Percentiles rank a stretch among this genome's conserved stretches.
Conservation (phyloP, 768 basidiomycete species). For the Termitomyces sp. region DNA sequence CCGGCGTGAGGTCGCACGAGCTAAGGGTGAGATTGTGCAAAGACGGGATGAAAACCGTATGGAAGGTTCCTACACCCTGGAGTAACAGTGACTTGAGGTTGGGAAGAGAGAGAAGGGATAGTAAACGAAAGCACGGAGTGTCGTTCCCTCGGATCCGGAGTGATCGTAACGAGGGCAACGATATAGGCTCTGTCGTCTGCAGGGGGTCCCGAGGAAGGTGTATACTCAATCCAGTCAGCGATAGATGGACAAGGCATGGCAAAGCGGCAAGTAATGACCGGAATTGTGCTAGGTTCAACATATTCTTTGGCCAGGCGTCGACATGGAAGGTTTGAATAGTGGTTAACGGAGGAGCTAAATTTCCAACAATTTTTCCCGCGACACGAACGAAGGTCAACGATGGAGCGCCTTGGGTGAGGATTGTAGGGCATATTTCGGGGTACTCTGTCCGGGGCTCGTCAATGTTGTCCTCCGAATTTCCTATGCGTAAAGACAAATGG, state of each 20-base stretch:
- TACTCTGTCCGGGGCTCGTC: slow-evolving; percentile 26
- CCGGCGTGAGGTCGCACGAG: slow-evolving; percentile 26
- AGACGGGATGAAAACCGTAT: slow-evolving; percentile 25
- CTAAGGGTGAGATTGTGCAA: slow-evolving; percentile 30
- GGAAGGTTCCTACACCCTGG: slow-evolving; percentile 28
- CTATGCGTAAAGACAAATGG: slow-evolving; percentile 34
- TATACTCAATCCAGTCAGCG: slow-evolving; percentile 34
- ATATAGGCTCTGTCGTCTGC: slow-evolving; percentile 21
- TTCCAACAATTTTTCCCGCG: slow-evolving; percentile 35
- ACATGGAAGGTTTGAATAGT: slow-evolving; percentile 37
- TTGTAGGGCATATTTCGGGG: slow-evolving; percentile 21
- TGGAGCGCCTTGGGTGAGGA: slow-evolving; percentile 27
- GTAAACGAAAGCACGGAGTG: slow-evolving; percentile 27
- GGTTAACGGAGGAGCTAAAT: slow-evolving; percentile 31
- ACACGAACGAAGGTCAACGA: slow-evolving; percentile 35
- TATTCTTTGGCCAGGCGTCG: slow-evolving; percentile 32
- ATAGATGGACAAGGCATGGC: slow-evolving; percentile 34
- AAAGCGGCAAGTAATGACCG: slow-evolving; percentile 27
- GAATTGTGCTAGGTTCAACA: slow-evolving; percentile 31
- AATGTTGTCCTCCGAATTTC: slow-evolving; percentile 18
- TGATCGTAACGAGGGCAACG: slow-evolving; percentile 28
- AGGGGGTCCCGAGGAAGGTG: slow-evolving; percentile 28
- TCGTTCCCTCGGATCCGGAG: slow-evolving; percentile 37
- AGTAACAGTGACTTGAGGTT: slow-evolving; percentile 31
- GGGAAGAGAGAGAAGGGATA: slow-evolving; percentile 31